These are phyloP conservation scores for Curvularia lunata DNA, from an alignment of 2,329 filamentous ascomycete species.

Conservation along the genomic window DNA sequence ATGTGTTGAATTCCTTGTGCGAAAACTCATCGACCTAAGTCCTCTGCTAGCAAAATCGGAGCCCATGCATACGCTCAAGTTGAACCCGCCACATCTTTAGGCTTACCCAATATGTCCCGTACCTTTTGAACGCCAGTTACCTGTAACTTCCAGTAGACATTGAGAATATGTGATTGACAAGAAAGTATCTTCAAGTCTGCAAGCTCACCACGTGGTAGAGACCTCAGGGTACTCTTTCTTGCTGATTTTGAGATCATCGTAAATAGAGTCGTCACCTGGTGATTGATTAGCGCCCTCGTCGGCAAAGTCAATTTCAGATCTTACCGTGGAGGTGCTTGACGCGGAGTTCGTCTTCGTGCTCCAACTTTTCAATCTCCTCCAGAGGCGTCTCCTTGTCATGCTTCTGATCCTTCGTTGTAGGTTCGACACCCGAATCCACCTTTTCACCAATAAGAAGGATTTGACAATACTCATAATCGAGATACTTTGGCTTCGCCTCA, in stretches of 20 bases:
- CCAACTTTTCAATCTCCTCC: slow-evolving; percentile 76
- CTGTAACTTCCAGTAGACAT: background rate
- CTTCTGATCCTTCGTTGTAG: slow-evolving; percentile 63
- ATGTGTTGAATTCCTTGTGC: background rate
- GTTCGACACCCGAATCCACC: slow-evolving; percentile 63
- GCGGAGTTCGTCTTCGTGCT: slow-evolving; percentile 74
- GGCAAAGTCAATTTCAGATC: slow-evolving; percentile 7
- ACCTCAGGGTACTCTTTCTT: slow-evolving; percentile 64
- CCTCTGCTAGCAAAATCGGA: background rate
- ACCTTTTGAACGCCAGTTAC: background rate
- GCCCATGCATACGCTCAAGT: background rate
- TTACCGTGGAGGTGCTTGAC: slow-evolving; percentile 65
- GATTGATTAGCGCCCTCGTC: slow-evolving; percentile 8
- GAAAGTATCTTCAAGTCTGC: background rate
- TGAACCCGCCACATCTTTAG: background rate
- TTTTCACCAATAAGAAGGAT: slow-evolving; percentile 79
- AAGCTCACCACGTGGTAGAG: slow-evolving; percentile 43
- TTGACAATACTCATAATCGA: slow-evolving; percentile 77
- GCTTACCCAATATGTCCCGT: background rate
- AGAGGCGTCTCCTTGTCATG: slow-evolving; percentile 65
- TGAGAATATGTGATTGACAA: background rate
- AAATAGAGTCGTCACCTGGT: slow-evolving; percentile 65
- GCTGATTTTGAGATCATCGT: slow-evolving; percentile 64
- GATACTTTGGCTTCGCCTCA: slow-evolving; percentile 72
- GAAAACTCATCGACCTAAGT: background rate